Conservation (phyloP, 306 rosid species). For the Sophora flavescens region DNA sequence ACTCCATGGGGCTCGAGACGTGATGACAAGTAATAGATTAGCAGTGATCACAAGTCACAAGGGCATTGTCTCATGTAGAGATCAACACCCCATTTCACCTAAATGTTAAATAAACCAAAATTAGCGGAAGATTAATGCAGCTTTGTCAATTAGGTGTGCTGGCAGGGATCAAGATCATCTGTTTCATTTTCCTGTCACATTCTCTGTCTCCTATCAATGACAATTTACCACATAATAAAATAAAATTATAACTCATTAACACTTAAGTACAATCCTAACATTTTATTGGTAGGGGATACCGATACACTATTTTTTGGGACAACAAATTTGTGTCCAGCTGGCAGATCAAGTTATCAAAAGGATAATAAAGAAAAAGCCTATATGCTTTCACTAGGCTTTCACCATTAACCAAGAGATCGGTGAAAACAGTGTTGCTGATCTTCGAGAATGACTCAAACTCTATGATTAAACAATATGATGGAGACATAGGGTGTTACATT, state of each 20-base stretch:
- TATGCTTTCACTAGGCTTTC: slow-evolving; percentile 33
- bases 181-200: no score
- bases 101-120: slow-evolving; percentile 27
- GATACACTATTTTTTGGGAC: no score
- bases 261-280: no score
- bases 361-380: slow-evolving; percentile 27
- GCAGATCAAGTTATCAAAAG: slow-evolving; percentile 42
- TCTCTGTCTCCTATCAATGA: no score
- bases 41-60: slow-evolving; percentile 13
- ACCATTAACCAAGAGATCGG: slow-evolving; percentile 18
- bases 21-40: slow-evolving; percentile 37
- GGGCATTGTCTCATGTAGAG: slow-evolving; percentile 41
- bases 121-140: slow-evolving; percentile 42
- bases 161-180: neutral
- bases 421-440: neutral
- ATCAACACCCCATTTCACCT: slow-evolving; percentile 39
- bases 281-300: no score
- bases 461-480: slow-evolving; percentile 40
- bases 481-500: slow-evolving; percentile 35
- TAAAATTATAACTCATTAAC: no score
- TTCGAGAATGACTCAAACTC: slow-evolving; percentile 48
- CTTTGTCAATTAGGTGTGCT: slow-evolving; percentile 40
- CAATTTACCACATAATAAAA: no score
- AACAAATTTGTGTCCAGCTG: neutral
- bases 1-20: slow-evolving; percentile 53